Evolutionary conservation across 108 stramenopile species (phyloP).

Genomic region (Bacterosira constricta): DNA sequence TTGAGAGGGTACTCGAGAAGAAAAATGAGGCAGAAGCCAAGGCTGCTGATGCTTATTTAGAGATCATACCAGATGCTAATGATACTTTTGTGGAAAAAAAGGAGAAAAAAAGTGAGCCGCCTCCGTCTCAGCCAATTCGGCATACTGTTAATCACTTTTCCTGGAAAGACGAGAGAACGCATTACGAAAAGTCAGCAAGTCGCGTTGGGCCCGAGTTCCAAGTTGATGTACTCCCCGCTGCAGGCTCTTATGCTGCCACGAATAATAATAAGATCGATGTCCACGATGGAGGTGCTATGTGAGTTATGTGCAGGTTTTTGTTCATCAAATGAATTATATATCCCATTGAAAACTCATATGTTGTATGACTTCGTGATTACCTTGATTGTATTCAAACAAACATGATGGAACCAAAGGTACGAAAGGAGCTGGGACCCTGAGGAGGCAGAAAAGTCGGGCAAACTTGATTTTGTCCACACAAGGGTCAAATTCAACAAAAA

Average conservation of each 20-base stretch:
- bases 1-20: constrained; percentile 47
- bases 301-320: neutral
- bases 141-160: constrained; percentile 42
- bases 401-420: constrained; percentile 32
- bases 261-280: neutral
- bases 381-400: neutral
- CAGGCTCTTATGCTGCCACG: constrained; percentile 30
- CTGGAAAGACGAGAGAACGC: constrained; percentile 68
- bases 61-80: neutral
- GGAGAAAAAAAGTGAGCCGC: neutral
- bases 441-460: constrained; percentile 40
- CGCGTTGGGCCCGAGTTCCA: constrained; percentile 71
- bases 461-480: constrained; percentile 50
- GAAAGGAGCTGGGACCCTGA: constrained; percentile 66
- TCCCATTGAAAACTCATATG: neutral
- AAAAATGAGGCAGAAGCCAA: constrained; percentile 32
- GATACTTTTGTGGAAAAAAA: constrained; percentile 5
- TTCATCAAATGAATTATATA: neutral
- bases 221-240: constrained; percentile 54
- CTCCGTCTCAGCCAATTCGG: constrained; percentile 10
- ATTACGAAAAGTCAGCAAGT: constrained; percentile 63
- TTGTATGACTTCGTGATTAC: neutral
- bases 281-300: constrained; percentile 17
- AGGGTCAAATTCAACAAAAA: constrained; percentile 53
- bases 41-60: constrained; percentile 45